A percentile compares a stretch with the other conserved stretches of the same genome.
These are phyloP conservation scores for Salinomyces thailandicus DNA, from an alignment of 2,329 filamentous ascomycete species.

Conservation along the genomic window DNA sequence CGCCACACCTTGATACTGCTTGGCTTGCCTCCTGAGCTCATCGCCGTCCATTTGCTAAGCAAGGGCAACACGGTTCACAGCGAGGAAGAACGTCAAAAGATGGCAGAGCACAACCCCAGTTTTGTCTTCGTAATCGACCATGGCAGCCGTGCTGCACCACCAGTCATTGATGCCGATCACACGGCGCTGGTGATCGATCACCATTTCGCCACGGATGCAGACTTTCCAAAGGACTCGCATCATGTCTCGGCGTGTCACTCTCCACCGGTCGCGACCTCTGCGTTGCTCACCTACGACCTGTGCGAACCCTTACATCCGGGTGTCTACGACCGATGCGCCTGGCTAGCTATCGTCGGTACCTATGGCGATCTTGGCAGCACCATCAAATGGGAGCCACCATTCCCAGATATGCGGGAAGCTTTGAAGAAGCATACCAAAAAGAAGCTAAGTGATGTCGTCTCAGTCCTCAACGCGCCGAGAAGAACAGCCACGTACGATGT, in stretches of 20 bases:
- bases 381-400: slow-evolving; percentile 55
- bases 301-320: slow-evolving; percentile 47
- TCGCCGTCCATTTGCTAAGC: slow-evolving; percentile 48
- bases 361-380: slow-evolving; percentile 56
- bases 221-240: slow-evolving; percentile 46
- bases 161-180: slow-evolving; percentile 42
- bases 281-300: slow-evolving; percentile 54
- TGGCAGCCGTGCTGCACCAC: slow-evolving; percentile 46
- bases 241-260: slow-evolving; percentile 54
- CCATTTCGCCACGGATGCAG: slow-evolving; percentile 45
- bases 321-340: slow-evolving; percentile 43
- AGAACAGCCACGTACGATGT: slow-evolving; percentile 22
- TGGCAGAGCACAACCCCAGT: slow-evolving; percentile 41
- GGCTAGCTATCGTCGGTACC: slow-evolving; percentile 54
- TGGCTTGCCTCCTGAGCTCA: slow-evolving; percentile 43
- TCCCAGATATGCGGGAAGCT: slow-evolving; percentile 52
- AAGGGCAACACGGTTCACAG: slow-evolving; percentile 52
- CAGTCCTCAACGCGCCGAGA: slow-evolving; percentile 54
- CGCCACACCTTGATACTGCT: slow-evolving; percentile 49
- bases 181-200: slow-evolving; percentile 52
- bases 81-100: slow-evolving; percentile 41
- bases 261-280: slow-evolving; percentile 55
- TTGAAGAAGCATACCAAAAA: slow-evolving; percentile 55
- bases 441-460: slow-evolving; percentile 51
- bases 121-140: slow-evolving; percentile 58